These are phyloP conservation scores for Funneliformis geosporum DNA, from an alignment of 192 early-diverging fungal species.

Conservation along the genomic window DNA sequence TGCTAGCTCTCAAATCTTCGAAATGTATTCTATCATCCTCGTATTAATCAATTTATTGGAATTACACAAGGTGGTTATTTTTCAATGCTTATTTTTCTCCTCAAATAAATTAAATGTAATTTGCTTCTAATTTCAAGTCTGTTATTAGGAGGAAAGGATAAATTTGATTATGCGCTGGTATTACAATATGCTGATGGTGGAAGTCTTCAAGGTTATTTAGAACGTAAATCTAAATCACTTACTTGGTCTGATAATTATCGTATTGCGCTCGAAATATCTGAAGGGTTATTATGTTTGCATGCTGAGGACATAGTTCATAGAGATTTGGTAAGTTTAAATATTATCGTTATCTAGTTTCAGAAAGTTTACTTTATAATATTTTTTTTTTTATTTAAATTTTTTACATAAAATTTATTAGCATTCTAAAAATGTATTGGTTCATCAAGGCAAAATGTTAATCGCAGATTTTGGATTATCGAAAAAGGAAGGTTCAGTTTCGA, in stretches of 20 bases:
- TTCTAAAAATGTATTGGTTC: constrained; percentile 16
- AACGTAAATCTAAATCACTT: constrained; percentile 33
- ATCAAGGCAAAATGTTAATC: not conserved
- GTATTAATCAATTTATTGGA: not conserved
- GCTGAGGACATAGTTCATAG: constrained; percentile 37
- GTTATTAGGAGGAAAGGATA: not conserved
- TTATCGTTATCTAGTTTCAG: too few relatives aligned
- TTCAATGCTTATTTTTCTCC: not conserved
- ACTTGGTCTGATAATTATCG: constrained; percentile 41
- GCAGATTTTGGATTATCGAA: constrained; percentile 1
- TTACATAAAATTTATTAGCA: constrained; percentile 1
- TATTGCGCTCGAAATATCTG: constrained; percentile 37
- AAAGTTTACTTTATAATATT: too few relatives aligned
- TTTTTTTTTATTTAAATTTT: too few relatives aligned
- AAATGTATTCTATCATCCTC: not conserved
- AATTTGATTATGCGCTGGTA: not conserved
- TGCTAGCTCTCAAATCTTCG: not conserved
- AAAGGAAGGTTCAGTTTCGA: not conserved
- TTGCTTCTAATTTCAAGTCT: not conserved
- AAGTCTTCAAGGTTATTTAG: constrained; percentile 39
- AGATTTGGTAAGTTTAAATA: constrained; percentile 35
- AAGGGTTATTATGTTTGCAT: constrained; percentile 33
- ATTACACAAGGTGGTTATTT: not conserved
- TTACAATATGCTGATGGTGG: constrained; percentile 38
- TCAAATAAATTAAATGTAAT: not conserved